Base-by-base conservation (phyloP, 805 yeast genomes). In the Myxozyma mucilagina region DNA sequence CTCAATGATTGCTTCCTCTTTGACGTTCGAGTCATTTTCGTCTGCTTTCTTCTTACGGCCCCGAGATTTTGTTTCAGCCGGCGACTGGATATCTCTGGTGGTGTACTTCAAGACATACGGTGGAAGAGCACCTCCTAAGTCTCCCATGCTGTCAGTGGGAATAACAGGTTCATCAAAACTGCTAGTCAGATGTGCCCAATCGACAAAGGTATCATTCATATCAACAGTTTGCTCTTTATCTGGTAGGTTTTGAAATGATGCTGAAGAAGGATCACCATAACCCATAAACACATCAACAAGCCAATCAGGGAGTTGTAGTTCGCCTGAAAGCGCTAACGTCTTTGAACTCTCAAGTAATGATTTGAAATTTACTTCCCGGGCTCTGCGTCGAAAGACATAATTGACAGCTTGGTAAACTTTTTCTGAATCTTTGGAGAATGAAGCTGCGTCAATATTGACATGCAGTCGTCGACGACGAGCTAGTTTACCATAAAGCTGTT, bases 241-340 rank as follows among this genome's bases (percentile, higher is more conserved):
- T 18, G 53, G 38, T 13, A 65, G 45, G 24, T 60, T 61, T 18
- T 44, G 55, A 42, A 48, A 61, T 13, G 56, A 51, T 3, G 65
- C 67, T 1, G 60, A 36, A 6, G 52, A 16, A 4, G 74, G 71
- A 45, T 64, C 67, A 1, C 77, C 78, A 65, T 68, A 73, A 8
- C 66, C 78, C 38, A 78, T 48, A 31, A 76, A 61, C 16, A 62
- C 50, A 34, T 74, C 75, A 8, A 61, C 42, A 0, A 78, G 53
- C 81, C 81, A 78, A 1, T 67, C 70, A 0, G 79, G 79, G 0
- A 76, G 41, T 3, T 36, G 18, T 9, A 49, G 47, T 36, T 44
- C 64, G 55, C 42, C 47, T 13, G 53, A 10, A 8, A 8, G 31
- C 7, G 49, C 57, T 34, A 56, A 59, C 10, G 14, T 60, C 38